phyloP scores from a whole-genome alignment of 1,284 basidiomycete genomes.

The Salmacisia buchloeana region DNA sequence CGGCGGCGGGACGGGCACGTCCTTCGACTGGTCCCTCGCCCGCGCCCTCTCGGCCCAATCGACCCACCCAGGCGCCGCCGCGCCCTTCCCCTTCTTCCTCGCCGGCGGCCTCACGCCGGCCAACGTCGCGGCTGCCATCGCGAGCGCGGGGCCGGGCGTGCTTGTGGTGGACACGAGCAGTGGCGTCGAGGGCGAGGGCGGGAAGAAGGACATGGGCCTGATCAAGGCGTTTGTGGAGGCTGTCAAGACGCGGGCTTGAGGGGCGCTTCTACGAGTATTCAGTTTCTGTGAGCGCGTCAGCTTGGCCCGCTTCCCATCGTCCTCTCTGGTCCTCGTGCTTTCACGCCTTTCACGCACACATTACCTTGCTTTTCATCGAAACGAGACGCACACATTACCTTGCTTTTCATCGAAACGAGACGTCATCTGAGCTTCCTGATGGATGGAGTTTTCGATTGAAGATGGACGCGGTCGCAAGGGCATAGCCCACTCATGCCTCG shows the following conservation, averaged over 20 bases:
- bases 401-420: too few species aligned
- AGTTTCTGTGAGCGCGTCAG: too few species aligned
- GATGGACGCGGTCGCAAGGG: too few species aligned
- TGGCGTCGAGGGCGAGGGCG: slow-evolving; percentile 46
- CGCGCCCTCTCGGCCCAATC: slow-evolving; percentile 20
- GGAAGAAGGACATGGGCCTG: slow-evolving; percentile 33
- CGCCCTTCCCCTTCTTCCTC: slow-evolving; percentile 31
- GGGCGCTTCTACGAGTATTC: too few species aligned
- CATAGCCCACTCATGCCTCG: too few species aligned
- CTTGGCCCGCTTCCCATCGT: too few species aligned
- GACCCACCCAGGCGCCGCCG: slow-evolving; percentile 17
- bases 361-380: too few species aligned
- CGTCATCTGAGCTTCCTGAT: too few species aligned
- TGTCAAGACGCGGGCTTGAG: slow-evolving; percentile 9
- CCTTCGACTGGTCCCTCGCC: slow-evolving; percentile 41
- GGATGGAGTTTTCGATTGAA: too few species aligned
- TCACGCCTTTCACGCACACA: too few species aligned
- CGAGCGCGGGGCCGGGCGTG: slow-evolving; percentile 21
- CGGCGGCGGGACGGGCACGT: slow-evolving; percentile 37
- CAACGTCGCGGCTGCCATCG: slow-evolving; percentile 37
- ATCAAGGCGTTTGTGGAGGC: slow-evolving; percentile 31
- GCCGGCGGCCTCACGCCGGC: slow-evolving; percentile 41
- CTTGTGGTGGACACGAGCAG: slow-evolving; percentile 37
- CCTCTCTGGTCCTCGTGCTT: too few species aligned
- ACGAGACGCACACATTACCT: too few species aligned